Evolutionary conservation across 179 eudicot genomes (phyloP).

Genomic region (Corrigiola litoralis): DNA sequence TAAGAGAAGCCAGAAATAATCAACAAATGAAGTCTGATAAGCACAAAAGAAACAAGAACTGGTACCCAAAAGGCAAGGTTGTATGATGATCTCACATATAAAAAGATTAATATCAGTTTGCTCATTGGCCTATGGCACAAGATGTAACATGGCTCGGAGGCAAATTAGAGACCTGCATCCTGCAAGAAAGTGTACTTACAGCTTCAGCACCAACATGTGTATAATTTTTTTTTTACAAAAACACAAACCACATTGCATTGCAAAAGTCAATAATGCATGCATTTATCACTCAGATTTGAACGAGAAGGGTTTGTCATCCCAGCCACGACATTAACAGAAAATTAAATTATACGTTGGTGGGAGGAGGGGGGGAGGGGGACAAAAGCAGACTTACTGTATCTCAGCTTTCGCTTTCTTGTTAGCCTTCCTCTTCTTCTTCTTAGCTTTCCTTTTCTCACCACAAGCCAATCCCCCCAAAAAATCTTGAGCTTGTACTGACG

Average conservation of each 20-base stretch:
- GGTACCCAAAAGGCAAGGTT: not conserved
- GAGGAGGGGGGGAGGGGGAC: too few relatives aligned
- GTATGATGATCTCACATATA: not conserved
- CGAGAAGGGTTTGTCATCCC: not conserved
- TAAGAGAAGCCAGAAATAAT: too few relatives aligned
- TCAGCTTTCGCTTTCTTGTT: conserved; percentile 27
- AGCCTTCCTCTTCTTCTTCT: conserved; percentile 30
- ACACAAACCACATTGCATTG: not conserved
- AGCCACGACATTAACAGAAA: too few relatives aligned
- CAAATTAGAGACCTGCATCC: conserved; percentile 8
- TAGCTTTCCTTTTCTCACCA: conserved; percentile 24
- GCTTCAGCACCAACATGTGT: not conserved
- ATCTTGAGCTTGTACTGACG: conserved; percentile 17
- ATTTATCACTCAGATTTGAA: not conserved
- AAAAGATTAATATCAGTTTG: not conserved
- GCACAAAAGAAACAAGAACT: too few relatives aligned
- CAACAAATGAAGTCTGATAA: too few relatives aligned
- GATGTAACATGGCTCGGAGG: conserved; percentile 4
- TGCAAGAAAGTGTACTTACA: not conserved
- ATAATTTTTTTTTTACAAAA: too few relatives aligned
- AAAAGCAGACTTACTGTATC: conserved; percentile 21
- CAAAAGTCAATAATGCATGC: too few relatives aligned
- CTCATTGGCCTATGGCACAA: conserved; percentile 9
- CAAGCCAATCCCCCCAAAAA: conserved; percentile 5
- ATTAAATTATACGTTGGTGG: too few relatives aligned